Evolutionary conservation across 805 yeast genomes (phyloP).

Genomic region (Teunomyces kruisii): DNA sequence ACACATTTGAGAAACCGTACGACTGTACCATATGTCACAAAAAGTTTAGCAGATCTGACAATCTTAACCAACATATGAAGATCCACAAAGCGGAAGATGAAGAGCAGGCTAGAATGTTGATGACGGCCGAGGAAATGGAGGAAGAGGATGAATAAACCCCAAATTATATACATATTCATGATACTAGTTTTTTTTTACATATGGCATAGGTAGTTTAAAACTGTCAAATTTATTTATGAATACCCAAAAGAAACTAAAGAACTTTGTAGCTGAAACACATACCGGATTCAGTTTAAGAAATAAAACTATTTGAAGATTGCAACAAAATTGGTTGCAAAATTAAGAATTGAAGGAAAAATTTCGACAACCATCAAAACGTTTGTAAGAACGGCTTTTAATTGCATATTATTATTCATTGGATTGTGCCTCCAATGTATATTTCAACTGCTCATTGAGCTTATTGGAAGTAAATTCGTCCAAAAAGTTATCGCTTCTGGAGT

Average conservation of each 20-base stretch:
- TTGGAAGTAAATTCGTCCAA: conserved; percentile 5
- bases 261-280: neutral
- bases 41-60: conserved; percentile 66
- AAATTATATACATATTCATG: neutral
- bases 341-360: neutral
- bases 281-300: neutral
- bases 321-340: neutral
- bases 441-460: conserved; percentile 7
- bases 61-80: conserved; percentile 64
- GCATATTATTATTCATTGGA: neutral
- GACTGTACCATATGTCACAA: conserved; percentile 61
- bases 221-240: neutral
- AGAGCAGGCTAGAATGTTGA: neutral
- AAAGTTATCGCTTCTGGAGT: neutral
- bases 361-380: neutral
- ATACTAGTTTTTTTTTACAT: neutral
- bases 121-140: conserved; percentile 3
- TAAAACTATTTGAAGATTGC: neutral
- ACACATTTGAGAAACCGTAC: conserved; percentile 70
- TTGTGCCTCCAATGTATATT: neutral
- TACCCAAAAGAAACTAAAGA: neutral
- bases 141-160: conserved; percentile 5
- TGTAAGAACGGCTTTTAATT: neutral
- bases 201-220: neutral
- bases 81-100: conserved; percentile 39